These are phyloP conservation scores for Agaricus subrufescens DNA, from an alignment of 768 basidiomycete species.

Conservation along the genomic window DNA sequence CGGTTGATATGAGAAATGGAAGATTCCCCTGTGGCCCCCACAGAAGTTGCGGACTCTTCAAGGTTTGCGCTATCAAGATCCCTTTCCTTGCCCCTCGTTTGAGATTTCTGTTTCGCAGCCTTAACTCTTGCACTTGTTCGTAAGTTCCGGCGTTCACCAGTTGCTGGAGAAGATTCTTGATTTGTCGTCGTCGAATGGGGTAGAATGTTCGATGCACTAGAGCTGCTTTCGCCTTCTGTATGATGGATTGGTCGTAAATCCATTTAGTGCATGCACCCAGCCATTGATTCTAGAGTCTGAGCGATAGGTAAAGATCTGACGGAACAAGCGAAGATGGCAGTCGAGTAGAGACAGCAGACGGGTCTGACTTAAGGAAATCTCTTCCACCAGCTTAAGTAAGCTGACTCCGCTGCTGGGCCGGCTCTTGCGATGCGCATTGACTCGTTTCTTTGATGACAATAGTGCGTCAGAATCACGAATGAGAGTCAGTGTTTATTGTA, in stretches of 20 bases:
- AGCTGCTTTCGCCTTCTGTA: slow-evolving; percentile 68
- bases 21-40: slow-evolving; percentile 27
- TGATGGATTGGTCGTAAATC: slow-evolving; percentile 75
- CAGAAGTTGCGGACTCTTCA: slow-evolving; percentile 26
- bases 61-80: slow-evolving; percentile 42
- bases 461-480: background rate
- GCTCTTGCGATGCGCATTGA: background rate
- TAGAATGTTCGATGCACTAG: slow-evolving; percentile 48
- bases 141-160: slow-evolving; percentile 43
- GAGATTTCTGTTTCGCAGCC: slow-evolving; percentile 68
- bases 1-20: slow-evolving; percentile 39
- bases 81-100: slow-evolving; percentile 49
- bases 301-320: slow-evolving; percentile 24
- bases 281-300: slow-evolving; percentile 65
- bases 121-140: slow-evolving; percentile 76
- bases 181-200: slow-evolving; percentile 29
- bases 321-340: slow-evolving; percentile 26
- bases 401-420: slow-evolving; percentile 10
- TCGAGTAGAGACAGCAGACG: slow-evolving; percentile 19
- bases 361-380: slow-evolving; percentile 27
- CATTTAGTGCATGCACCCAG: slow-evolving; percentile 88
- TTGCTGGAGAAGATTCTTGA: slow-evolving; percentile 36
- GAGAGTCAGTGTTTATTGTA: slow-evolving; percentile 1
- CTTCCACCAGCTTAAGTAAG: slow-evolving; percentile 40
- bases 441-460: background rate